Conservation (phyloP, 169 alveolate genomes). For the Eimeria zaria region DNA sequence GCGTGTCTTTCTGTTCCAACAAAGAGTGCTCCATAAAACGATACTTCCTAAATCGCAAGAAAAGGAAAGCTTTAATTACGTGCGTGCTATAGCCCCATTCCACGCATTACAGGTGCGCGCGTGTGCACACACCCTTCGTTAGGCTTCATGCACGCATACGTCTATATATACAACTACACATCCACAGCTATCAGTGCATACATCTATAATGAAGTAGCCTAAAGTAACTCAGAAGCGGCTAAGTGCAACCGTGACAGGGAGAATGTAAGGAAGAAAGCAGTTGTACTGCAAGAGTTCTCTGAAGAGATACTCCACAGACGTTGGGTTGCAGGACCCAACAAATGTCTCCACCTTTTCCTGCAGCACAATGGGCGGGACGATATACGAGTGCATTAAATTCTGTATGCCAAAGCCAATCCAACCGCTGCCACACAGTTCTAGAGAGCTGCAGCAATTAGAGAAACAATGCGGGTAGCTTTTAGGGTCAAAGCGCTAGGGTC, state of each 20-base stretch:
- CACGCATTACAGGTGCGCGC: not conserved
- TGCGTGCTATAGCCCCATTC: not conserved
- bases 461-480: no score
- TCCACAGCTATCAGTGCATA: not conserved
- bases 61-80: no score
- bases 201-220: not conserved
- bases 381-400: not conserved
- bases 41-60: conserved; percentile 31
- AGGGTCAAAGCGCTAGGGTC: no score
- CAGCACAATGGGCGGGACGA: not conserved
- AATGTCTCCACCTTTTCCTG: conserved; percentile 62
- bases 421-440: not conserved
- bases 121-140: not conserved
- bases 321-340: conserved; percentile 46
- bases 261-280: not conserved
- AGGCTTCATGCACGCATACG: not conserved
- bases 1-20: conserved; percentile 29
- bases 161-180: not conserved
- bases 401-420: not conserved
- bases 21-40: conserved; percentile 57
- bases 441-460: no score
- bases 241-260: not conserved
- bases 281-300: conserved; percentile 42
- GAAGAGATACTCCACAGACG: conserved; percentile 43
- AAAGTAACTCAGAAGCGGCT: not conserved